Percentiles rank a stretch among this genome's conserved stretches.
phyloP scores from a whole-genome alignment of 2,329 filamentous ascomycete genomes.

The Didymellaceae sp. region DNA sequence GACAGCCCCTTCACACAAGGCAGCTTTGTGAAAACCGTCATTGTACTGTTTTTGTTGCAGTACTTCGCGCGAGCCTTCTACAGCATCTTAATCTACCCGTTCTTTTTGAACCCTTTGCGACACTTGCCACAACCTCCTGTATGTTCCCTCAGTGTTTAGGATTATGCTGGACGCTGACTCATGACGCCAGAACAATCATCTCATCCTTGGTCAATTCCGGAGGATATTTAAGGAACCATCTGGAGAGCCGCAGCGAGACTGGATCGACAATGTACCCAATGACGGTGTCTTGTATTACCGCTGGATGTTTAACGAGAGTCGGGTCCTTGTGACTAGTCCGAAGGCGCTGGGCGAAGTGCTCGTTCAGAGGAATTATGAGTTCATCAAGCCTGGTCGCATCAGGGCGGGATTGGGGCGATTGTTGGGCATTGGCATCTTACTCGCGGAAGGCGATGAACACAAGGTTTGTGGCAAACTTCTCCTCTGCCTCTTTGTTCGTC shows the following conservation, averaged over 20 bases:
- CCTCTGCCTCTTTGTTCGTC: background rate
- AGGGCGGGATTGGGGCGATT: conserved; percentile 65
- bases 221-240: conserved; percentile 51
- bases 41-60: conserved; percentile 50
- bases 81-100: conserved; percentile 62
- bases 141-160: conserved; percentile 21
- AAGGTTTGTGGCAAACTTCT: conserved; percentile 56
- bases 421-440: conserved; percentile 73
- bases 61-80: conserved; percentile 49
- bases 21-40: conserved; percentile 49
- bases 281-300: conserved; percentile 62
- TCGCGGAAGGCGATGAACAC: conserved; percentile 92
- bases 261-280: conserved; percentile 61
- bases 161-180: background rate
- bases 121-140: conserved; percentile 62
- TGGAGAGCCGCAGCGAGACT: conserved; percentile 56
- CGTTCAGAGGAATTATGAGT: conserved; percentile 59
- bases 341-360: conserved; percentile 58
- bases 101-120: conserved; percentile 64
- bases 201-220: conserved; percentile 53
- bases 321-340: conserved; percentile 55
- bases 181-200: conserved; percentile 19
- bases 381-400: conserved; percentile 56
- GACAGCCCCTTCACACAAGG: conserved; percentile 34
- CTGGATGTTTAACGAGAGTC: conserved; percentile 55